A percentile compares a stretch with the other conserved stretches of the same genome.
Conservation (phyloP, 129 eudicot genomes). For the Glebionis coronaria region DNA sequence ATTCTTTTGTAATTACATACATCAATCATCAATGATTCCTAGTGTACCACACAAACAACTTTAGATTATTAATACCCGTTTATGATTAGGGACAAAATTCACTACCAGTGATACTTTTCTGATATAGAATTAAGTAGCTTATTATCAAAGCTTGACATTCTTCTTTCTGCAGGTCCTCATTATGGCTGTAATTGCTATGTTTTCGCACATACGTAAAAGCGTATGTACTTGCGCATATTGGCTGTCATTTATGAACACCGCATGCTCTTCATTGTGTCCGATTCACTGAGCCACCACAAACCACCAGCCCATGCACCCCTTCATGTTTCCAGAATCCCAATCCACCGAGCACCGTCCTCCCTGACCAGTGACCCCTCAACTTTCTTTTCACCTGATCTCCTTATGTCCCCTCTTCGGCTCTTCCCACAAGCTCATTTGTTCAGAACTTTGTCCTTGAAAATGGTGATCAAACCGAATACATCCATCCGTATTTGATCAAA, state of each 20-base stretch:
- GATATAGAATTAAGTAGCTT: too few species aligned
- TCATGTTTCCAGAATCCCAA: constrained; percentile 54
- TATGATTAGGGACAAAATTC: too few species aligned
- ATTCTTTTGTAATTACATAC: constrained; percentile 12
- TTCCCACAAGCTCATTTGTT: constrained; percentile 87
- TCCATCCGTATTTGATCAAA: constrained; percentile 75
- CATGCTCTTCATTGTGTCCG: neutral
- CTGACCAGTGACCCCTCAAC: constrained; percentile 72
- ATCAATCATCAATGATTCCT: too few species aligned
- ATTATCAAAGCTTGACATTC: neutral
- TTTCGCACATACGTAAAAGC: neutral
- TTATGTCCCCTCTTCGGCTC: constrained; percentile 63
- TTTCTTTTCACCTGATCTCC: constrained; percentile 67
- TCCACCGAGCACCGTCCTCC: constrained; percentile 83
- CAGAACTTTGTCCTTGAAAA: constrained; percentile 78
- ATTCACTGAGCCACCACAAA: constrained; percentile 11
- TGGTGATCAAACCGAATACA: constrained; percentile 91
- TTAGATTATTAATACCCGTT: neutral
- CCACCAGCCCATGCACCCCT: constrained; percentile 41
- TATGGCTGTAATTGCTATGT: neutral
- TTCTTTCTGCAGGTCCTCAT: neutral
- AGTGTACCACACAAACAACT: too few species aligned
- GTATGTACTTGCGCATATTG: neutral
- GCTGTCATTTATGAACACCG: neutral
- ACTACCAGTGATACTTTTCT: neutral